Conservation (phyloP, 176 grass and related monocot species). For the Rhynchospora pubera region DNA sequence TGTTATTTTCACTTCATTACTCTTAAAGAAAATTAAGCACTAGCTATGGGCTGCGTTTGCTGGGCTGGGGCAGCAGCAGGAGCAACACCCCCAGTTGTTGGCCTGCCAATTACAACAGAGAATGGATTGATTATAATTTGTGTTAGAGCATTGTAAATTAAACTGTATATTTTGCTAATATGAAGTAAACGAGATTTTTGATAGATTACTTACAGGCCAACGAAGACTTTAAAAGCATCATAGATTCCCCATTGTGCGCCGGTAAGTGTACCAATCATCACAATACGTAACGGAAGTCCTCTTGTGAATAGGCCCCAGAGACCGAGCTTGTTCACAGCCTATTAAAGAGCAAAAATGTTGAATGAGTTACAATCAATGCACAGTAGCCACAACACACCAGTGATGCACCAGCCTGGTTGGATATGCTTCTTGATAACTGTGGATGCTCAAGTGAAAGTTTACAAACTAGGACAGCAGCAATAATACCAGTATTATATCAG, state of each 20-base stretch:
- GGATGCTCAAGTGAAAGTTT: not conserved
- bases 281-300: conserved; percentile 73
- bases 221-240: conserved; percentile 85
- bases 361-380: not conserved
- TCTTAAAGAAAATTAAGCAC: conserved; percentile 21
- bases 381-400: not conserved
- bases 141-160: not conserved
- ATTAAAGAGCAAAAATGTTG: not conserved
- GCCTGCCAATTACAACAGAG: conserved; percentile 34
- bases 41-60: conserved; percentile 23
- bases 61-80: conserved; percentile 27
- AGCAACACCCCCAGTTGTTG: conserved; percentile 63
- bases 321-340: conserved; percentile 81
- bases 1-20: not conserved
- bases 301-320: conserved; percentile 66
- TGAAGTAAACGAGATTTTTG: not conserved
- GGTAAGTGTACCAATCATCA: conserved; percentile 85
- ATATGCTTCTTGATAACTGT: not conserved
- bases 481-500: not conserved
- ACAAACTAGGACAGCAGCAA: not conserved
- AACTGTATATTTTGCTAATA: not conserved
- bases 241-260: conserved; percentile 82
- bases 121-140: not conserved
- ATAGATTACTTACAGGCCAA: conserved; percentile 55
- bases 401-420: not conserved